Base-by-base conservation (phyloP, 2,329 filamentous ascomycete genomes). In the Colletotrichum incanum region DNA sequence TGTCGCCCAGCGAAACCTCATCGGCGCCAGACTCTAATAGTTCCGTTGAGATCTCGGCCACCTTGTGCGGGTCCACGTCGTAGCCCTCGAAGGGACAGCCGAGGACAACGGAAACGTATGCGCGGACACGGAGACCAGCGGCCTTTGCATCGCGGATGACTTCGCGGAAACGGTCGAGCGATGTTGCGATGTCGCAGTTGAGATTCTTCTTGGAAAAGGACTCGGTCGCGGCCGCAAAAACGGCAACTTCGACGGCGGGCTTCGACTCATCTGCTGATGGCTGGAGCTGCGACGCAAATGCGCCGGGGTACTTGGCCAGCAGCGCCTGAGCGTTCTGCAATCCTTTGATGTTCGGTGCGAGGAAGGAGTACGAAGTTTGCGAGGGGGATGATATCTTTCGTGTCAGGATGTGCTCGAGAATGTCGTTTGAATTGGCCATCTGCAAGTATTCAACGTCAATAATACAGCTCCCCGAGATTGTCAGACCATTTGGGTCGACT, bases 1-100 rank as follows among this genome's bases (percentile, higher is more conserved):
- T 98, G 78, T 98, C 95, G 8, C 94, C 95, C 0, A 98, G 89
- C 1, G 93, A 93, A 76, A 98, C 95, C 85, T 98, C 94, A 78
- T 97, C 94, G 26, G 94, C 95, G 23, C 95, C 95, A 86, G 96
- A 93, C 78, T 95, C 93, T 1, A 98, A 86, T 60, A 98, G 83
- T 78, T 86, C 91, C 72, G 86, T 88, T 0, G 93, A 92, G 55
- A 93, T 89, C 75, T 92, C 88, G 0, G 90, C 91, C 0, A 93
- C 91, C 73, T 84, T 86, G 77, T 88, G 86, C 41, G 91, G 90
- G 76, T 91, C 85, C 3, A 92, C 90, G 65, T 91, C 88, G 79
- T 87, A 86, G 3, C 91, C 91, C 76, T 92, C 90, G 73, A 93
- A 96, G 0, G 94, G 94, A 75, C 94, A 97, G 1, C 93, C 93